These are phyloP conservation scores for Phytomonas sp. DNA, from an alignment of 208 protist genomes.

Conservation along the genomic window DNA sequence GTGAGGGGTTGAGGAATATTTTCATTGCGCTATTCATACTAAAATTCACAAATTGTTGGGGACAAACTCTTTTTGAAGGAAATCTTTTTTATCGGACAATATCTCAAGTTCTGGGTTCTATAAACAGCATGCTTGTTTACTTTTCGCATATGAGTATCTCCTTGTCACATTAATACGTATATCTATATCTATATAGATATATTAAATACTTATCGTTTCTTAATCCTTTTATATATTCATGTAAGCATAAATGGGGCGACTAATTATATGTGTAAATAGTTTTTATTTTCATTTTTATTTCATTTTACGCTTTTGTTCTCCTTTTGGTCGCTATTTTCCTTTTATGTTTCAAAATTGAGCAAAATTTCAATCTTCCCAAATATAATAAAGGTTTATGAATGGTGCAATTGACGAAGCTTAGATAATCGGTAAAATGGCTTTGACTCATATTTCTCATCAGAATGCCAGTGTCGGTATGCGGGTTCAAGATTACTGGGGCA, in stretches of 20 bases:
- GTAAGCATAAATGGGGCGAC: neutral
- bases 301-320: neutral
- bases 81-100: constrained; percentile 5
- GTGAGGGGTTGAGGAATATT: too few species aligned
- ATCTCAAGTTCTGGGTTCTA: neutral
- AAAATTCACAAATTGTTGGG: neutral
- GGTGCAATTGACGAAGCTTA: neutral
- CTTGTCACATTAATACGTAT: constrained; percentile 4
- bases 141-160: neutral
- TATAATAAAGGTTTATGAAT: neutral
- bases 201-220: neutral
- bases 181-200: neutral
- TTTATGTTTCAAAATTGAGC: neutral
- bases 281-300: constrained; percentile 6
- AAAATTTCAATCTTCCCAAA: neutral
- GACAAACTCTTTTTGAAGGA: neutral
- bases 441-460: constrained; percentile 15
- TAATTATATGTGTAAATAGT: neutral
- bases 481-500: constrained; percentile 67
- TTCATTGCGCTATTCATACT: too few species aligned
- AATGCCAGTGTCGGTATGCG: constrained; percentile 53
- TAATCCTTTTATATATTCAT: neutral
- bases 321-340: constrained; percentile 3
- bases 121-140: neutral
- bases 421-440: constrained; percentile 2